Evolutionary conservation across 768 basidiomycete genomes (phyloP).

Genomic region (Auriculariales sp.): DNA sequence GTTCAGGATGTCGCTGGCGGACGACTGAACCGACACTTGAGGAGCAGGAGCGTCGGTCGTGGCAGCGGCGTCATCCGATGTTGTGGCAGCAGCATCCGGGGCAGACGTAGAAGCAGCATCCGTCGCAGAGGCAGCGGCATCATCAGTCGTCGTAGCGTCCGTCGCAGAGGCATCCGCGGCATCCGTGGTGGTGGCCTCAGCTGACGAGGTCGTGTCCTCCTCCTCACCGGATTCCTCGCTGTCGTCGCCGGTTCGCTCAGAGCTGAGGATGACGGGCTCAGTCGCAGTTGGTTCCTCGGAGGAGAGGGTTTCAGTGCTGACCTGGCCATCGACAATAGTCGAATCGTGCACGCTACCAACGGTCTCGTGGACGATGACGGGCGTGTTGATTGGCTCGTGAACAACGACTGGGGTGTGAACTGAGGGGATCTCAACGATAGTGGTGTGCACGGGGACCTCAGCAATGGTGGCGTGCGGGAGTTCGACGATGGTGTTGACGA

Average conservation of each 20-base stretch:
- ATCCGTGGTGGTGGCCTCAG: too few species aligned
- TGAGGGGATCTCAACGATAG: background rate
- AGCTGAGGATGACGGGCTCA: background rate
- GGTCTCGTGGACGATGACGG: too few species aligned
- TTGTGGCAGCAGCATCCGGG: background rate
- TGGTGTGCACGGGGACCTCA: background rate
- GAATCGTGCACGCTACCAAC: too few species aligned
- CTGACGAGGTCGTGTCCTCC: too few species aligned
- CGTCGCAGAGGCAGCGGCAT: background rate
- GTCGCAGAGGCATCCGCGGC: background rate
- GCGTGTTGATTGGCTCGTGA: too few species aligned
- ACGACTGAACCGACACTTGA: too few species aligned
- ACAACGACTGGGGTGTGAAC: background rate
- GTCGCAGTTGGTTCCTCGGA: background rate
- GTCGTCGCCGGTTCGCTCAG: background rate
- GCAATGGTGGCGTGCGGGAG: background rate
- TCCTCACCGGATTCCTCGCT: too few species aligned
- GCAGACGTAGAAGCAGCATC: background rate
- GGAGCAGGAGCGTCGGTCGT: background rate
- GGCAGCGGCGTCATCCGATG: background rate
- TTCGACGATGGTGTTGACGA: background rate
- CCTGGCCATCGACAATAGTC: too few species aligned
- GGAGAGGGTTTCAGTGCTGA: background rate
- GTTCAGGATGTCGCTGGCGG: too few species aligned
- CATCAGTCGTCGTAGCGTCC: background rate